phyloP scores from a whole-genome alignment of 306 rosid genomes.

The Herpetospermum pedunculosum region DNA sequence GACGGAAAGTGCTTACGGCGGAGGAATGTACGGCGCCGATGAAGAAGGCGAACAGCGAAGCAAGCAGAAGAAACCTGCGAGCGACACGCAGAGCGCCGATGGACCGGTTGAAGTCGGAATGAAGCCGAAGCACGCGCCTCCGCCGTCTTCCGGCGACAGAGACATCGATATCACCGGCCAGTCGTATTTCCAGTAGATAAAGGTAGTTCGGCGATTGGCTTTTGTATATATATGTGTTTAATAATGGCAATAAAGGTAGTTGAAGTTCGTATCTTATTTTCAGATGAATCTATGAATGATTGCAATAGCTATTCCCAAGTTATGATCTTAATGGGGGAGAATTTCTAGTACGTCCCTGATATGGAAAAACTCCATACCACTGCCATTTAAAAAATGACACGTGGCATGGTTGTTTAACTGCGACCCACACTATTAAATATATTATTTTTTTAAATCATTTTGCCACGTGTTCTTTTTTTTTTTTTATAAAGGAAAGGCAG shows the following conservation, averaged over 20 bases:
- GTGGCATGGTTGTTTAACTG: too few species aligned
- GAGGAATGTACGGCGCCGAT: constrained; percentile 56
- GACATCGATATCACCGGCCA: constrained; percentile 12
- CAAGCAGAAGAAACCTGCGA: constrained; percentile 12
- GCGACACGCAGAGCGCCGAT: constrained; percentile 7
- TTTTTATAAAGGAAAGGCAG: too few species aligned
- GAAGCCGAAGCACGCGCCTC: constrained; percentile 9
- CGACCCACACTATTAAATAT: too few species aligned
- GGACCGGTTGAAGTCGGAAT: not conserved
- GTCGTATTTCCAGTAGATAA: constrained; percentile 12
- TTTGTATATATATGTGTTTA: not conserved
- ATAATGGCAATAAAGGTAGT: not conserved
- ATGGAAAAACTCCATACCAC: too few species aligned
- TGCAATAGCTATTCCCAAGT: too few species aligned
- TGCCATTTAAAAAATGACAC: too few species aligned
- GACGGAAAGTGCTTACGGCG: constrained; percentile 56
- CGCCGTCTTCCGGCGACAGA: constrained; percentile 12
- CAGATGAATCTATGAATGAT: not conserved
- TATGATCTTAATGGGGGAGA: too few species aligned
- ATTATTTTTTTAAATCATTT: too few species aligned
- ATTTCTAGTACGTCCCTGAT: too few species aligned
- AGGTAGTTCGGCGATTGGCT: too few species aligned
- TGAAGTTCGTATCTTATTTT: not conserved
- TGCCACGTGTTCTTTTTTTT: too few species aligned
- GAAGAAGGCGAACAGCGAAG: not conserved